phyloP scores from a whole-genome alignment of 1,284 basidiomycete genomes.

The Ganoderma multipileum region DNA sequence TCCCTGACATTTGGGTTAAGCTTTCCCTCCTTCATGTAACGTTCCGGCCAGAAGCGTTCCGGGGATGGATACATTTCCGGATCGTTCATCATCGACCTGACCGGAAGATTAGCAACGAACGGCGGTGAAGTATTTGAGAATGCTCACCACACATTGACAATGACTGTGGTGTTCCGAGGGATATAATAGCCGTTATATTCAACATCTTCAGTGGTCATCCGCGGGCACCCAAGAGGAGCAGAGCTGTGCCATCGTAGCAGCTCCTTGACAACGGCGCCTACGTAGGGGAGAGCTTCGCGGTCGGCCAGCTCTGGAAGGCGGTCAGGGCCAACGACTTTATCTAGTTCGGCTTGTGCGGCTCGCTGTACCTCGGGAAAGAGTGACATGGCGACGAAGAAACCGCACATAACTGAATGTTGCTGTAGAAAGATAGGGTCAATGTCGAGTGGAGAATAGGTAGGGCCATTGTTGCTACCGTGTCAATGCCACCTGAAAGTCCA shows the following conservation, averaged over 20 bases:
- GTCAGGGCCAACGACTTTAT: constrained; percentile 15
- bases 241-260: constrained; percentile 8
- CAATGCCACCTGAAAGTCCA: constrained; percentile 12
- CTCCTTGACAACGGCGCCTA: constrained; percentile 23
- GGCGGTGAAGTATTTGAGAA: background rate
- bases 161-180: constrained; percentile 13
- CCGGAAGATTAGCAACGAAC: background rate
- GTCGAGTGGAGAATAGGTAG: background rate
- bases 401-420: constrained; percentile 31
- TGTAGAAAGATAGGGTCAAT: constrained; percentile 6
- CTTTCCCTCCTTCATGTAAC: constrained; percentile 17
- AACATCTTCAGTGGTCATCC: constrained; percentile 20
- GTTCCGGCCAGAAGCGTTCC: constrained; percentile 33
- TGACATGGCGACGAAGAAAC: constrained; percentile 35
- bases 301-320: constrained; percentile 22
- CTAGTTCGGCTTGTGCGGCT: constrained; percentile 20
- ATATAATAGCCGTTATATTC: constrained; percentile 23
- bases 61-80: constrained; percentile 29
- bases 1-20: constrained; percentile 4
- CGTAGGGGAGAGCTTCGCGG: constrained; percentile 20
- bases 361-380: constrained; percentile 29
- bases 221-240: constrained; percentile 12
- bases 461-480: constrained; percentile 5
- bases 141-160: constrained; percentile 18
- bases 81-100: constrained; percentile 34